These are phyloP conservation scores for Dalbergia cultrata DNA, from an alignment of 306 rosid species.

Conservation along the genomic window DNA sequence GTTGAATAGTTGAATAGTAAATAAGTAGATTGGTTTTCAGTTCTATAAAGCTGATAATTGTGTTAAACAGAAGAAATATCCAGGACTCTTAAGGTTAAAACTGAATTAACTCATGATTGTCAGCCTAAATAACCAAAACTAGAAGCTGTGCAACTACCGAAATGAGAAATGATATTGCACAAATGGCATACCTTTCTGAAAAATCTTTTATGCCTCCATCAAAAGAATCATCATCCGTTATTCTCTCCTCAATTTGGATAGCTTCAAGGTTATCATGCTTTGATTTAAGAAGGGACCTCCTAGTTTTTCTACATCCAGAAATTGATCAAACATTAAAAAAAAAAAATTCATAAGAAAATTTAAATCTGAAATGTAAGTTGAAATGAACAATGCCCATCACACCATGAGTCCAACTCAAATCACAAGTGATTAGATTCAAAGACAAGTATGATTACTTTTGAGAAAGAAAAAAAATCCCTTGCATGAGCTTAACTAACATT, in stretches of 20 bases:
- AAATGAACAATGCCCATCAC: not conserved
- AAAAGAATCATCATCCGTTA: slow-evolving; percentile 41
- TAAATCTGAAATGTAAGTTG: not conserved
- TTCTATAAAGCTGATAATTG: slow-evolving; percentile 13
- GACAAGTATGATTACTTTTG: not conserved
- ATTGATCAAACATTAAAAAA: slow-evolving; percentile 3
- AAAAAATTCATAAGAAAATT: not conserved
- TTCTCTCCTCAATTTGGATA: slow-evolving; percentile 44
- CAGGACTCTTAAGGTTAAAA: not conserved
- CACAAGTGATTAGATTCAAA: slow-evolving; percentile 1
- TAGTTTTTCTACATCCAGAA: slow-evolving; percentile 57
- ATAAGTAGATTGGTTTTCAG: slow-evolving; percentile 3
- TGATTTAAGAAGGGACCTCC: slow-evolving; percentile 50
- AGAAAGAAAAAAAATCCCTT: not conserved
- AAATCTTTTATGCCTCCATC: slow-evolving; percentile 39
- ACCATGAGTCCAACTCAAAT: not conserved
- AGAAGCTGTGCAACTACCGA: not conserved
- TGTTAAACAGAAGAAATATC: not conserved
- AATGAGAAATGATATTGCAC: not conserved
- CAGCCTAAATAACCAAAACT: slow-evolving; percentile 18
- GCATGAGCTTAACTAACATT: not conserved
- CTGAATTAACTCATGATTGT: not conserved
- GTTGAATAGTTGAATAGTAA: not conserved
- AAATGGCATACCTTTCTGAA: slow-evolving; percentile 46
- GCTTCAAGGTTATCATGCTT: slow-evolving; percentile 48